Evolutionary conservation across 1,284 basidiomycete species (phyloP).

Genomic region (Rhodofomes roseus): DNA sequence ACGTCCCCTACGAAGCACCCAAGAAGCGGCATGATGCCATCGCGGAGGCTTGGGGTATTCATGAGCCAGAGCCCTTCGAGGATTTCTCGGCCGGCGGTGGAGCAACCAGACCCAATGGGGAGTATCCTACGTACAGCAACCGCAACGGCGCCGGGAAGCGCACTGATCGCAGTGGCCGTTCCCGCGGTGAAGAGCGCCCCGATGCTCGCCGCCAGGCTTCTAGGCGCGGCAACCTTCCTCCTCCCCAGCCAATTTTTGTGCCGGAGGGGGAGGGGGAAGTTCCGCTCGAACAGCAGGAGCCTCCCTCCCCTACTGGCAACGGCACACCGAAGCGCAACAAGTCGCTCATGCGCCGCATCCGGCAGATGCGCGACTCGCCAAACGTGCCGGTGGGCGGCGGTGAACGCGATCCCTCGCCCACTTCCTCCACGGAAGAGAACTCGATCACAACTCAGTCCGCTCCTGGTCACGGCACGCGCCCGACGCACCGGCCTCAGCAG

Average conservation of each 20-base stretch:
- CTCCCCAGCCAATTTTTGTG: conserved; percentile 77
- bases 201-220: conserved; percentile 19
- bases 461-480: conserved; percentile 33
- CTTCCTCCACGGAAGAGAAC: conserved; percentile 39
- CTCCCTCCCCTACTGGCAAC: conserved; percentile 28
- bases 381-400: conserved; percentile 67
- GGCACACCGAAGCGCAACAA: conserved; percentile 63
- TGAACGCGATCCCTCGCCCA: conserved; percentile 42
- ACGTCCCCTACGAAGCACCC: conserved; percentile 53
- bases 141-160: conserved; percentile 13
- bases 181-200: conserved; percentile 32
- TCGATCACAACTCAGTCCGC: conserved; percentile 12
- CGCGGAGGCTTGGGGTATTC: conserved; percentile 84
- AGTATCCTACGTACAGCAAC: conserved; percentile 6
- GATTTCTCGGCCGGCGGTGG: conserved; percentile 80
- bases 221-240: conserved; percentile 48
- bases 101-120: conserved; percentile 33
- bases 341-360: conserved; percentile 80
- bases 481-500: conserved; percentile 65
- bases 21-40: conserved; percentile 79
- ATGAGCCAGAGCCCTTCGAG: conserved; percentile 83
- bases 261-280: conserved; percentile 45
- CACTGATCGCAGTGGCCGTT: conserved; percentile 26
- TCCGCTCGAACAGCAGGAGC: conserved; percentile 27
- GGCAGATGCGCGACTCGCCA: conserved; percentile 78